phyloP scores from a whole-genome alignment of 2,329 filamentous ascomycete genomes.

The Microcera coccophila region DNA sequence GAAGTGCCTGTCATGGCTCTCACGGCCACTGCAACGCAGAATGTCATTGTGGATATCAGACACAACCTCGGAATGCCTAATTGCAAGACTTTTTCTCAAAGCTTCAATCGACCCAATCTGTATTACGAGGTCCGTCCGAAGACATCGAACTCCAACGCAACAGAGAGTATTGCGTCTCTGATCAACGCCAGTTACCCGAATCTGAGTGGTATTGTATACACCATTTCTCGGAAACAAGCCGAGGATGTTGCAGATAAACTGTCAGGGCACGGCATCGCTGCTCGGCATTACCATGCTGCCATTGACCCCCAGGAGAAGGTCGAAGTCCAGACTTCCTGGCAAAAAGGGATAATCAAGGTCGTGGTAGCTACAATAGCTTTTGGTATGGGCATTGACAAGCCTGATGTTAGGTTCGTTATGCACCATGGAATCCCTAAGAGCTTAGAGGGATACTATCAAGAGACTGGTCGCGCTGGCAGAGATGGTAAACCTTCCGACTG shows the following conservation, averaged over 20 bases:
- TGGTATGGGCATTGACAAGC: conserved; percentile 99
- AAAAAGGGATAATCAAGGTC: conserved; percentile 72
- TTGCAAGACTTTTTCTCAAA: conserved; percentile 80
- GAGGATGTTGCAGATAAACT: conserved; percentile 75
- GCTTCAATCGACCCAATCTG: conserved; percentile 95
- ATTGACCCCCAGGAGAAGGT: conserved; percentile 66
- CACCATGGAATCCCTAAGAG: conserved; percentile 92
- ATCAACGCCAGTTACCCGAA: conserved; percentile 67
- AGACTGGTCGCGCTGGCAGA: conserved; percentile 89
- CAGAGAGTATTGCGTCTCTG: conserved; percentile 53
- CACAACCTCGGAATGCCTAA: conserved; percentile 80
- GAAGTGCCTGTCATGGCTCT: conserved; percentile 88
- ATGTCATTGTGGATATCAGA: conserved; percentile 87
- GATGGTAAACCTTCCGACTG: conserved; percentile 86
- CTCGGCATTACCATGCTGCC: conserved; percentile 81
- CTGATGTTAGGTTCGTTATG: conserved; percentile 93
- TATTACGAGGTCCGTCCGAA: conserved; percentile 82
- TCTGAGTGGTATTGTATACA: conserved; percentile 89
- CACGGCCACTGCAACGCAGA: conserved; percentile 90
- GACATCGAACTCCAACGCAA: conserved; percentile 48
- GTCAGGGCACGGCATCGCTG: conserved; percentile 61
- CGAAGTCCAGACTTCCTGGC: conserved; percentile 75
- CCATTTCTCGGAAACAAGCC: conserved; percentile 77
- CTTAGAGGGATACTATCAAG: conserved; percentile 96
- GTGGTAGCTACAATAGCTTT: conserved; percentile 98